Conservation (phyloP, 2,329 filamentous ascomycete genomes). For the Fusarium transvaalense region DNA sequence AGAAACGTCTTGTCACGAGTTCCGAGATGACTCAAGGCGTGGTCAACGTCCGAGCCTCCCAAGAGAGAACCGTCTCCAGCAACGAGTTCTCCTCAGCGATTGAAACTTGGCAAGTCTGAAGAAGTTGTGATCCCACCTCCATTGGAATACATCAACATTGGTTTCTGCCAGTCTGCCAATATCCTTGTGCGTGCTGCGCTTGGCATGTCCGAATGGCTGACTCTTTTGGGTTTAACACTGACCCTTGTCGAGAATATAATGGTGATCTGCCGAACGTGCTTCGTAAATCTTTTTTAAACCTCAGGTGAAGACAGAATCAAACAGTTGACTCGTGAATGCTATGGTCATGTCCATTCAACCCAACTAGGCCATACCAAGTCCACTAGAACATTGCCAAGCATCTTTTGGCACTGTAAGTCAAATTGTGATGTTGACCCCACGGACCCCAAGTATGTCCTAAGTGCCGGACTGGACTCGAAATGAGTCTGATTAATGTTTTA, state of each 20-base stretch:
- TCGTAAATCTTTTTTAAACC: slow-evolving; percentile 42
- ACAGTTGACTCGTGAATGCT: slow-evolving; percentile 28
- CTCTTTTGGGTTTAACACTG: slow-evolving; percentile 4
- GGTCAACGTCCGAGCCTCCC: not conserved
- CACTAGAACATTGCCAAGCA: slow-evolving; percentile 35
- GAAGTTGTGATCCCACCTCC: slow-evolving; percentile 13
- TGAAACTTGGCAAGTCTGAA: not conserved
- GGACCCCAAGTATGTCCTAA: not conserved
- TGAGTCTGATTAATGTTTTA: not conserved
- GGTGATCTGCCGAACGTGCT: slow-evolving; percentile 22
- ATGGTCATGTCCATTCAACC: slow-evolving; percentile 16
- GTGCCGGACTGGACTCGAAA: slow-evolving; percentile 6
- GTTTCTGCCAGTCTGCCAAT: not conserved
- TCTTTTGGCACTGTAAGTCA: slow-evolving; percentile 19
- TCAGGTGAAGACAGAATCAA: slow-evolving; percentile 35
- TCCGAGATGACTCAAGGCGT: not conserved
- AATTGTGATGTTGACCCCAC: slow-evolving; percentile 29
- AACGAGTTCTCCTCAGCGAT: not conserved
- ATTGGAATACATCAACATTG: slow-evolving; percentile 5
- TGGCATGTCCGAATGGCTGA: slow-evolving; percentile 20
- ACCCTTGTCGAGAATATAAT: slow-evolving; percentile 24
- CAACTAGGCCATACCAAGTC: slow-evolving; percentile 12
- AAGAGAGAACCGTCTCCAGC: not conserved
- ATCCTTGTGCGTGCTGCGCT: slow-evolving; percentile 9
- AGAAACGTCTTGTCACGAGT: not conserved